Evolutionary conservation across 2,329 filamentous ascomycete species (phyloP), one percentile per base, ranked within the genome.

Genomic region (Monosporascus sp.): DNA sequence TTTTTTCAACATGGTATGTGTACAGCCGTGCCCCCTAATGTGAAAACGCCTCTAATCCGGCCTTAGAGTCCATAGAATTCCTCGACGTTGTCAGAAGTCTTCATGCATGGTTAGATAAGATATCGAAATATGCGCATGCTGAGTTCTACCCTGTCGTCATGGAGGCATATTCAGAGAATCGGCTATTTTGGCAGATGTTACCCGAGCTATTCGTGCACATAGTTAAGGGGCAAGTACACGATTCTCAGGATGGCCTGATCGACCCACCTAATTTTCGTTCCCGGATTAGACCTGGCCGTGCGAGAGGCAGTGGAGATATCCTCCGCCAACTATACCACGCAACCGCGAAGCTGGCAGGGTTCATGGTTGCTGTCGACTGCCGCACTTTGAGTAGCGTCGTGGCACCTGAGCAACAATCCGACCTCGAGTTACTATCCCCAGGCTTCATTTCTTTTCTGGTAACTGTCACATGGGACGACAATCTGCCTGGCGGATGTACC

Each of bases 291-390:
- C 52, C 64, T 37, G 61, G 49, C 22, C 64, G 65, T 47, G 54
- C 51, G 3, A 56, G 44, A 68, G 72, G 60, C 57, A 65, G 49
- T 52, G 65, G 63, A 58, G 50, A 61, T 24, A 52, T 65, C 19
- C 52, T 75, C 7, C 67, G 67, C 6, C 61, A 69, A 2, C 58
- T 69, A 31, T 64, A 74, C 3, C 61, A 63, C n/a, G 61, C 64
- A 2, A 79, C 77, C 57, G 73, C 79, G n/a, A 73, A 67, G 53
- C 64, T 86, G 45, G 71, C 81, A 1, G 79, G 76, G 14, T 75
- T 74, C 55, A 79, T 85, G 54, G 67, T 84, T 50, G 64, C 69
- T 16, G 66, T 83, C 56, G 83, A 86, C 61, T 59, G 70, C 37
- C 62, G 63, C 49, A 69, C 67, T 2, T 56, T 79, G 20, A 56